Evolutionary conservation across 2,329 filamentous ascomycete genomes (phyloP), one percentile per base, ranked within the genome.

Genomic region (Trichoderma sp.): DNA sequence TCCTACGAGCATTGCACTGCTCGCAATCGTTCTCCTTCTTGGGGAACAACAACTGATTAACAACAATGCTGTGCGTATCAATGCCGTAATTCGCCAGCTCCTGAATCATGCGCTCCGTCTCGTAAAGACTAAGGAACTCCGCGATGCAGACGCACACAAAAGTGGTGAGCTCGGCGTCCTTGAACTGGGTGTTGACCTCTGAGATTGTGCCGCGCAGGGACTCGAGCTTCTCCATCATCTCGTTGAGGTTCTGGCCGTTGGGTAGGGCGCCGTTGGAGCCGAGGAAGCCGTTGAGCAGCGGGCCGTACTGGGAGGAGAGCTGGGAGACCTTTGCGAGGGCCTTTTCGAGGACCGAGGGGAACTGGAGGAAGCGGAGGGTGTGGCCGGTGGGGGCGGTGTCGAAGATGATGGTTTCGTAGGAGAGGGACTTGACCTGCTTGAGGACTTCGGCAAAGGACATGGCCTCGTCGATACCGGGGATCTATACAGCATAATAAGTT

Each of bases 361-460:
- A 99, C 81, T 99, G 96, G 72, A 99, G 90, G 88, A 99, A 99
- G 78, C 96, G 95, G 73, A 99, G 91, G 2, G 96, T 99, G 87
- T 99, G 96, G 76, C 96, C 96, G 17, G 96, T 99, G 17, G 96
- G 96, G 4, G 96, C 96, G 39, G 96, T 99, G 83, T 99, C 96
- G 88, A 99, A 99, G 82, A 99, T 93, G 84, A 99, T 98, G 79
- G 95, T 94, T 82, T 98, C 96, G 88, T 99, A 99, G 64, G 94
- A 97, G 80, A 98, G 92, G 53, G 94, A 97, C 85, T 98, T 98
- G 85, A 99, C 96, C 84, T 99, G 96, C 84, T 99, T 99, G 79
- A 99, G 88, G 75, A 99, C 96, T 85, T 99, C 96, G 81, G 96
- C 96, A 80, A 99, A 99, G 71, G 95, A 98, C 96, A 99, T 99